Evolutionary conservation across 257 asterid species (phyloP), one percentile per base, ranked within the genome.

Genomic region (Anisodus acutangulus): DNA sequence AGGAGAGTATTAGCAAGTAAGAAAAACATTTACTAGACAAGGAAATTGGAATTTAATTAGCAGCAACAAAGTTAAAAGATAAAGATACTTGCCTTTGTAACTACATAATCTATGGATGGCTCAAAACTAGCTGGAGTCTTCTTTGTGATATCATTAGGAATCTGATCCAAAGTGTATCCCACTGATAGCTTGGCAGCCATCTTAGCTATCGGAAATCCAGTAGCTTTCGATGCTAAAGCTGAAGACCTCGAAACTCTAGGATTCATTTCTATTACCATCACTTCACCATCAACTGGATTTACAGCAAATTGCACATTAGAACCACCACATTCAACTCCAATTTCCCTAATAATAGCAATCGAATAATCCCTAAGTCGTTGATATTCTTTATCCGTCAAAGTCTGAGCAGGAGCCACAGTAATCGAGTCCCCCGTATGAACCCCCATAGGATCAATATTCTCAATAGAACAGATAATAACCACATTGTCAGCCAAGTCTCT

Each of bases 111-210:
- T 10, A 97, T 95, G 79, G 97, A 97, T 84, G 98, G 99, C 90
- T 97, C 99, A 86, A 95, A 95, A 91, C 99, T 97, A 82, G 99
- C 99, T 22, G 99, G 99, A 2, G 98, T 97, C 87, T 97, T 95
- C 93, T 89, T 94, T 3, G 99, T 97, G 91, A 97, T 94, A 79
- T 97, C 99, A 87, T 97, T 97, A 80, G 98, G 99, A 85, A 97
- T 97, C 88, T 95, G 97, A 90, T 97, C 98, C 94, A 97, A 85
- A 0, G 99, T 74, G 86, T 95, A 97, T 41, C 99, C 99, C 63
- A 97, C 98, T 0, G 99, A 97, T 81, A 97, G 85, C 90, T 95
- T 97, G 47, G 99, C 99, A 83, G 99, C 98, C 94, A 97, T 97
- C 88, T 97, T 97, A 16, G 99, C 99, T 74, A 97, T 97, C 5